Percentiles rank a stretch among this genome's conserved stretches.
Conservation (phyloP, 306 rosid genomes). For the Cyclanthera cordifolia region DNA sequence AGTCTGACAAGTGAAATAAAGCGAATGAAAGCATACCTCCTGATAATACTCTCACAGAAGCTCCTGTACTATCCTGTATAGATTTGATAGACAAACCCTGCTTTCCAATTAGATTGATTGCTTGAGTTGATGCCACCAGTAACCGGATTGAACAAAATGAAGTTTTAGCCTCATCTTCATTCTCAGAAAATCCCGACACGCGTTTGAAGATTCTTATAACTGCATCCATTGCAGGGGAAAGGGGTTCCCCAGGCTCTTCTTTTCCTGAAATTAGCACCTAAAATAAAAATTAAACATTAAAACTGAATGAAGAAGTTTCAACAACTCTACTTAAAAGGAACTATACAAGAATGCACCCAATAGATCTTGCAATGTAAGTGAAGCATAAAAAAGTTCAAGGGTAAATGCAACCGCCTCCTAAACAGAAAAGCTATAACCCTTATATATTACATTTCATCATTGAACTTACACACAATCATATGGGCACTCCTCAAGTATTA, state of each 20-base stretch:
- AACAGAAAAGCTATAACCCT: not conserved
- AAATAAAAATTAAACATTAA: constrained; percentile 15
- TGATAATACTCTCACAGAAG: constrained; percentile 66
- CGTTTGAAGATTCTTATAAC: constrained; percentile 71
- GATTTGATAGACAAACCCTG: constrained; percentile 87
- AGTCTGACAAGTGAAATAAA: not conserved
- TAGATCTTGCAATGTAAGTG: not conserved
- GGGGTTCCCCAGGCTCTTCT: constrained; percentile 61
- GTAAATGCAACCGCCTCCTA: not conserved
- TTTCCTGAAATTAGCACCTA: constrained; percentile 87
- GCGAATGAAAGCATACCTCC: constrained; percentile 51
- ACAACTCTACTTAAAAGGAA: not conserved
- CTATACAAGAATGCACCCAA: not conserved
- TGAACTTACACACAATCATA: not conserved
- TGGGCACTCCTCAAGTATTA: not conserved
- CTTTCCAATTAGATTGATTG: constrained; percentile 90
- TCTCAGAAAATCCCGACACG: constrained; percentile 64
- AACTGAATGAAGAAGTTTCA: not conserved
- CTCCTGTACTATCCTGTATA: constrained; percentile 72
- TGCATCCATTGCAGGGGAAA: constrained; percentile 98
- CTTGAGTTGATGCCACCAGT: constrained; percentile 91
- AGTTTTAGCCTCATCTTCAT: constrained; percentile 31
- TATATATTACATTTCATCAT: not conserved
- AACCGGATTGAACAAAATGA: constrained; percentile 60
- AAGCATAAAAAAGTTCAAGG: not conserved